Base-by-base conservation (phyloP, 1,284 basidiomycete genomes). In the Peniophora sp. region DNA sequence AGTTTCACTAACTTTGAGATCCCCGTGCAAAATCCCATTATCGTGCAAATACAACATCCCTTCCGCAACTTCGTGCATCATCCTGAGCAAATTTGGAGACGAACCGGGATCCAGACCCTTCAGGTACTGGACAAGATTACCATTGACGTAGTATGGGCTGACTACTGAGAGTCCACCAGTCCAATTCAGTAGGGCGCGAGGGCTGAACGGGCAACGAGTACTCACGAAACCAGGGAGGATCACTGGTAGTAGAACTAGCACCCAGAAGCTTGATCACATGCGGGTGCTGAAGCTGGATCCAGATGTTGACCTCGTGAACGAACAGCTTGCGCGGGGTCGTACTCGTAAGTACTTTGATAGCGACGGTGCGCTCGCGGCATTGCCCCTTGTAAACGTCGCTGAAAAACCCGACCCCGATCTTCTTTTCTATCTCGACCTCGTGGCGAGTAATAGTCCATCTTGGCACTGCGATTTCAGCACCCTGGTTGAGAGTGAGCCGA, bases 361-460 rank as follows among this genome's bases (percentile, higher is more conserved):
- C 81, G 8, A 88, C 85, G 0, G 69, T 70, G n/a, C 69, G 69
- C 9, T 68, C 69, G 17, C 73, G 69, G 84, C 83, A 89, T 14
- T 66, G 74, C 2, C 85, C 85, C 14, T 71, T 71, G 61, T 83
- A 86, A 3, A 88, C 85, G 54, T 85, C 78, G 19, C 81, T 82
- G 65, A 86, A 85, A 66, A 77, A 82, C 0, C 85, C 85, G 16
- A 78, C 58, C 3, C 85, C 83, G 54, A 88, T 78, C 64, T 79
- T 79, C 55, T 69, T 63, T 48, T 81, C 79, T 2, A 77, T 71
- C 55, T 80, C 77, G 20, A 86, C 74, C 64, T 87, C 84, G 57
- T 81, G 84, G 49, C 78, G 60, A 11, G 85, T 89, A 58, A 88
- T 88, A 2, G 84, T 85, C 85, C 85, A 88, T 54, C 71, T 76